Conservation (phyloP, 2,329 filamentous ascomycete species). For the Aspergillus pseudotamarii region DNA sequence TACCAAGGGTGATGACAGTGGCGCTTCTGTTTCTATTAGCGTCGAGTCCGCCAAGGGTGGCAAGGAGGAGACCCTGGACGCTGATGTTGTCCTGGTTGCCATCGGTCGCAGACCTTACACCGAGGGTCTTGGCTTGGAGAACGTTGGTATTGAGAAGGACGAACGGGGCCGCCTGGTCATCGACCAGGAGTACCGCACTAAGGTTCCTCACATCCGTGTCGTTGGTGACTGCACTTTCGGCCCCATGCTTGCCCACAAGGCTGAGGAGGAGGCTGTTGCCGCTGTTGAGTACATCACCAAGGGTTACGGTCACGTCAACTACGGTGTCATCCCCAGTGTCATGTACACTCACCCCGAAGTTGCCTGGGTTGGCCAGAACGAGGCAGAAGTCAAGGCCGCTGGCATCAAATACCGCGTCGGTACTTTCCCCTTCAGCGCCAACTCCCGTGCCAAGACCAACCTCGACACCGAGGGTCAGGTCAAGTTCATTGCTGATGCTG, state of each 20-base stretch:
- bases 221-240: conserved; percentile 97
- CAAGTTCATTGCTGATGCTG: conserved; percentile 94
- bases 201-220: conserved; percentile 93
- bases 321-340: conserved; percentile 93
- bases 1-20: conserved; percentile 75
- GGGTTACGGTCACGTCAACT: conserved; percentile 98
- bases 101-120: conserved; percentile 97
- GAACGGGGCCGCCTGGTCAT: conserved; percentile 94
- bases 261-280: conserved; percentile 95
- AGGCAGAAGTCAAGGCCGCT: conserved; percentile 89
- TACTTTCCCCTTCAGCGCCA: conserved; percentile 95
- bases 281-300: conserved; percentile 97
- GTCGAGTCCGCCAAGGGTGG: conserved; percentile 94
- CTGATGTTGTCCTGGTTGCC: conserved; percentile 93
- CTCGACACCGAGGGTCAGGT: conserved; percentile 93
- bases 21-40: conserved; percentile 76
- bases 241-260: conserved; percentile 99
- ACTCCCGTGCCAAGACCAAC: conserved; percentile 99
- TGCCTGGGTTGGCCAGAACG: conserved; percentile 96
- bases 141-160: conserved; percentile 73
- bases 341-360: conserved; percentile 99
- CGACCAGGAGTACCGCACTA: conserved; percentile 98
- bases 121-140: conserved; percentile 85
- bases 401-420: conserved; percentile 92
- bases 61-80: conserved; percentile 88